These are phyloP conservation scores for Pseudophaeomoniella oleicola DNA, from an alignment of 2,329 filamentous ascomycete species.

Conservation along the genomic window DNA sequence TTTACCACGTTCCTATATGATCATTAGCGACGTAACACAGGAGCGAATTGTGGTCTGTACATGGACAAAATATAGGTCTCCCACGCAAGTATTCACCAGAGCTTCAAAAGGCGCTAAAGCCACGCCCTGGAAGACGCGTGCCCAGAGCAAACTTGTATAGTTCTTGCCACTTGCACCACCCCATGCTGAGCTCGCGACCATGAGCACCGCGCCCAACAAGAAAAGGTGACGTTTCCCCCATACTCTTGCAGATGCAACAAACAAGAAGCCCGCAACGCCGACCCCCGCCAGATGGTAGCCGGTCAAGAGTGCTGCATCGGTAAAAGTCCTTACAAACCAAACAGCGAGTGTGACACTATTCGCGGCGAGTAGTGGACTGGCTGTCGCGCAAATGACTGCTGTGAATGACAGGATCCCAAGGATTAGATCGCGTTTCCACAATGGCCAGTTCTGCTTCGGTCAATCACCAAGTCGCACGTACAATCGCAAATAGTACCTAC, in stretches of 20 bases:
- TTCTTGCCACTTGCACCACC: slow-evolving; percentile 52
- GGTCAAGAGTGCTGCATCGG: slow-evolving; percentile 66
- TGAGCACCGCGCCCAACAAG: slow-evolving; percentile 57
- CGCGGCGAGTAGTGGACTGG: slow-evolving; percentile 76
- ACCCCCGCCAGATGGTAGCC: slow-evolving; percentile 79
- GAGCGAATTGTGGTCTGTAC: slow-evolving; percentile 28
- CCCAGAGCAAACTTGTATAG: slow-evolving; percentile 60
- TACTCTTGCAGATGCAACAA: slow-evolving; percentile 73
- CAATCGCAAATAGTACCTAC: slow-evolving; percentile 31
- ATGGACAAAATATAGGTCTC: slow-evolving; percentile 83
- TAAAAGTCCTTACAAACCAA: slow-evolving; percentile 51
- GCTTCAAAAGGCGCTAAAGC: slow-evolving; percentile 81
- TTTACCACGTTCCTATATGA: slow-evolving; percentile 34
- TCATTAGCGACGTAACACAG: not conserved
- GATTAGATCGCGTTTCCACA: slow-evolving; percentile 73
- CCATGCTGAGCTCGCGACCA: slow-evolving; percentile 65
- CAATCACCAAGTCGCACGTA: slow-evolving; percentile 4
- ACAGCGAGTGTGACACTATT: slow-evolving; percentile 67
- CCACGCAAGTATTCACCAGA: slow-evolving; percentile 74
- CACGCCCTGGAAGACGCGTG: slow-evolving; percentile 73
- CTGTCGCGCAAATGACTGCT: slow-evolving; percentile 68
- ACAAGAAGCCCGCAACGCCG: slow-evolving; percentile 66
- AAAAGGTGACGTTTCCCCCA: slow-evolving; percentile 91
- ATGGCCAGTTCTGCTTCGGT: slow-evolving; percentile 55
- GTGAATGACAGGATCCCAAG: slow-evolving; percentile 64